Evolutionary conservation across 352 stramenopile genomes (phyloP), one percentile per base, ranked within the genome.

Genomic region (Thraustochytrium sp.): DNA sequence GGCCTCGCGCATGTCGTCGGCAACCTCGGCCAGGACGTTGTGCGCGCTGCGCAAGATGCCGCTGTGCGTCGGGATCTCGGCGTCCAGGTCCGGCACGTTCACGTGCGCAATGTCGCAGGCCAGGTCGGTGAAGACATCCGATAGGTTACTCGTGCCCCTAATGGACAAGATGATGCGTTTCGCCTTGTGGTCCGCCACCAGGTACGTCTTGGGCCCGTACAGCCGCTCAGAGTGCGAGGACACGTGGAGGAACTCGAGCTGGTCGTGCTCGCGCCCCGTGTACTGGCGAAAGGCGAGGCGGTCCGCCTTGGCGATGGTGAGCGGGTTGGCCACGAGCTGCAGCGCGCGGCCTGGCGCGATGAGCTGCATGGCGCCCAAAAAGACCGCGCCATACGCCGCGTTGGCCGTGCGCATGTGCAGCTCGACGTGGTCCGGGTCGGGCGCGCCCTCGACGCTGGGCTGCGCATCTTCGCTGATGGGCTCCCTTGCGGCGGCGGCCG

Each of bases 121-220:
- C 18, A 77, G 38, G 26, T 77, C 65, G 16, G 49, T 62, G 34
- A 77, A 62, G 37, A 77, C 65, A 38, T 77, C 65, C 5, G 42
- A 62, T 16, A 77, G 9, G 9, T n/a, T 62, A 23, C 42, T 77
- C 64, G 65, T 77, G 16, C 65, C 65, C 8, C 65, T 23, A 21
- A 77, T 16, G 0, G 37, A 55, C 31, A 77, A 36, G 4, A 77
- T 62, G 29, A 77, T 62, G 34, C 49, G 65, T 36, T 77, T 77
- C 1, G 42, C 21, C 1, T 36, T 23, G 65, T 77, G 65, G 42
- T 77, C 42, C 29, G 49, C 65, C 8, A 62, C 42, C 18, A 77
- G 37, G 37, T 62, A 77, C 11, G 34, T n/a, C 26, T 62, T 62
- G 18, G 65, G 65, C 11, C 49, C 49, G 46, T 77, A 77, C 1